Conservation (phyloP, 176 grass and related monocot species). For the Guadua angustifolia region DNA sequence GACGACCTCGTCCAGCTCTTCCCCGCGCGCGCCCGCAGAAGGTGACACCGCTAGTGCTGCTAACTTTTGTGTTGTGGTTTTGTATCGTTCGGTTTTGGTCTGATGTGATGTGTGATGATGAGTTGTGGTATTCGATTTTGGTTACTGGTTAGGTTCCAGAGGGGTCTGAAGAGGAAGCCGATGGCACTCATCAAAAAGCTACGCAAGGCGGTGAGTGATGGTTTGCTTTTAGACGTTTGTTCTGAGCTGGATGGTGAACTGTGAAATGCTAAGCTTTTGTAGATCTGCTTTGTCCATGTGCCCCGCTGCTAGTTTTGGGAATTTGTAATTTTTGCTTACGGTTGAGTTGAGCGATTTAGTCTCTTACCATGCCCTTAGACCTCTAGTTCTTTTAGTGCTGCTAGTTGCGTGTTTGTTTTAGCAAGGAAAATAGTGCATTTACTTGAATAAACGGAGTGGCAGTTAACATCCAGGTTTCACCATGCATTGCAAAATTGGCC, state of each 20-base stretch:
- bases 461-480: not conserved
- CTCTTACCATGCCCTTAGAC: not conserved
- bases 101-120: not conserved
- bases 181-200: constrained; percentile 97
- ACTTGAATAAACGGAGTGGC: not conserved
- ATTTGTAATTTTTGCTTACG: not conserved
- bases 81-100: not conserved
- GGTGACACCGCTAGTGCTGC: constrained; percentile 15
- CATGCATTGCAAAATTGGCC: not conserved
- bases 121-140: not conserved
- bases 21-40: constrained; percentile 76
- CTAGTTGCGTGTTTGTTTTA: not conserved
- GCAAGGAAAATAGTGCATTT: not conserved
- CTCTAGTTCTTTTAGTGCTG: not conserved
- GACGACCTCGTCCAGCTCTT: constrained; percentile 95
- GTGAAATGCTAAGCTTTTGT: not conserved
- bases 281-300: not conserved
- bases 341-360: not conserved
- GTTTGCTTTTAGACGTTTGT: not conserved
- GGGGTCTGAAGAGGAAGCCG: constrained; percentile 97
- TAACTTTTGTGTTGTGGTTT: not conserved
- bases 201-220: constrained; percentile 81
- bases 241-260: not conserved
- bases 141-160: constrained; percentile 72
- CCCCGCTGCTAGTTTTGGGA: not conserved